Percentiles rank a stretch among this genome's conserved stretches.
These are phyloP conservation scores for Bonia amplexicaulis DNA, from an alignment of 176 grass and related monocot genomes.

Conservation along the genomic window DNA sequence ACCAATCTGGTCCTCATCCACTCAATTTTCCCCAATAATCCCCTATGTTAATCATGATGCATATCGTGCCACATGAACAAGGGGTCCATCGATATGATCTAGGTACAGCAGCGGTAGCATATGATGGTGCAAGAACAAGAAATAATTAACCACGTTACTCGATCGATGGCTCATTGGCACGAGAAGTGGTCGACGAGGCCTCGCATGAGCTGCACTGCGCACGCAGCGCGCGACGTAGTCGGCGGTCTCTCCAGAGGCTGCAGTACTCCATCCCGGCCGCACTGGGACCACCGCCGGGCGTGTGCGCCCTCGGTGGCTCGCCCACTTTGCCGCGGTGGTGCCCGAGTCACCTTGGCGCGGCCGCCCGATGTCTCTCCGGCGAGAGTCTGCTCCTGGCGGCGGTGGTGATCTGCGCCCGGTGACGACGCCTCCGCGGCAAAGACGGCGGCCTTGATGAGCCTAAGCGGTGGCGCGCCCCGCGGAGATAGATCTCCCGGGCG, in stretches of 20 bases:
- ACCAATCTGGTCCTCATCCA: slow-evolving; percentile 3
- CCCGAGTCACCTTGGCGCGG: neutral
- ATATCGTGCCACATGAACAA: slow-evolving; percentile 25
- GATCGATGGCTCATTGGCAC: slow-evolving; percentile 40
- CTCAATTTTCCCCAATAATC: neutral
- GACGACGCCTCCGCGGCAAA: slow-evolving; percentile 31
- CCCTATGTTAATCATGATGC: slow-evolving; percentile 18
- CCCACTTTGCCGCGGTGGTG: neutral
- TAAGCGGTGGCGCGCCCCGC: too few species aligned
- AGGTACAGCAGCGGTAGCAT: neutral
- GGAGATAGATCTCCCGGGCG: too few species aligned
- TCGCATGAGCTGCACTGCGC: slow-evolving; percentile 87
- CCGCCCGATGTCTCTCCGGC: neutral
- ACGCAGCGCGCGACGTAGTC: slow-evolving; percentile 62
- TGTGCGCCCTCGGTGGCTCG: slow-evolving; percentile 41
- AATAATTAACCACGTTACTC: slow-evolving; percentile 46
- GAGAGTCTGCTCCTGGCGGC: neutral
- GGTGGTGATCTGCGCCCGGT: neutral
- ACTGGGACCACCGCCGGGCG: slow-evolving; percentile 65
- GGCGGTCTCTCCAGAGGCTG: slow-evolving; percentile 80
- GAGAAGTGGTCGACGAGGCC: slow-evolving; percentile 66
- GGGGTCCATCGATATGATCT: slow-evolving; percentile 2
- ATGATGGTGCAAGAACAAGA: slow-evolving; percentile 29
- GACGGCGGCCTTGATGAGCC: slow-evolving; percentile 17
- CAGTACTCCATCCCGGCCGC: slow-evolving; percentile 76